phyloP scores from a whole-genome alignment of 2,329 filamentous ascomycete species.

The Trichoderma sp. region DNA sequence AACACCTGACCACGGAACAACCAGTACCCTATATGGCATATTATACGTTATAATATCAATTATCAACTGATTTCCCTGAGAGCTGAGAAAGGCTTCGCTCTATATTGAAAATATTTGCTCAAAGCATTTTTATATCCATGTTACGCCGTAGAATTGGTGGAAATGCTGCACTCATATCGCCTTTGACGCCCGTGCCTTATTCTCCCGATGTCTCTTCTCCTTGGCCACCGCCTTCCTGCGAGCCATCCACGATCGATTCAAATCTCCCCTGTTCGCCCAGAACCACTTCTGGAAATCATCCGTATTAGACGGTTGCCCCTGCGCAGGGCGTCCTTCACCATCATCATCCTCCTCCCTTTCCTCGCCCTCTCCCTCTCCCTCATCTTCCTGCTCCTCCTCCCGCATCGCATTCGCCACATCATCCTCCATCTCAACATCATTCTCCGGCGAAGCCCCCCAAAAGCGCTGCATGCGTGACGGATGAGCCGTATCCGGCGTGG shows the following conservation, averaged over 20 bases:
- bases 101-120: background rate
- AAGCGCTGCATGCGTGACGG: constrained; percentile 62
- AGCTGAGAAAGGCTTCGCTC: background rate
- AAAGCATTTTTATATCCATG: background rate
- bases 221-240: constrained; percentile 60
- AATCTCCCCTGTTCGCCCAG: constrained; percentile 62
- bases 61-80: background rate
- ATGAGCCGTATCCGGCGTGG: constrained; percentile 89
- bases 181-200: constrained; percentile 51
- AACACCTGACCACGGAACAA: background rate
- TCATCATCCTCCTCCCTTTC: constrained; percentile 26
- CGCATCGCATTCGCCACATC: constrained; percentile 40
- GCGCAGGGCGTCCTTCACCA: constrained; percentile 22
- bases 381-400: constrained; percentile 28
- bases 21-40: background rate
- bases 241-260: constrained; percentile 65
- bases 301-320: constrained; percentile 28
- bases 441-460: constrained; percentile 40
- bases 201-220: constrained; percentile 64
- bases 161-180: constrained; percentile 28
- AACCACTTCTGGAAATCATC: constrained; percentile 65
- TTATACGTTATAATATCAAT: background rate
- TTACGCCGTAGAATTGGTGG: background rate
- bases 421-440: constrained; percentile 38
- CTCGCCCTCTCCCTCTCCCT: constrained; percentile 28